Base-by-base conservation (phyloP, 345 rosid genomes). In the Brassica cretica region DNA sequence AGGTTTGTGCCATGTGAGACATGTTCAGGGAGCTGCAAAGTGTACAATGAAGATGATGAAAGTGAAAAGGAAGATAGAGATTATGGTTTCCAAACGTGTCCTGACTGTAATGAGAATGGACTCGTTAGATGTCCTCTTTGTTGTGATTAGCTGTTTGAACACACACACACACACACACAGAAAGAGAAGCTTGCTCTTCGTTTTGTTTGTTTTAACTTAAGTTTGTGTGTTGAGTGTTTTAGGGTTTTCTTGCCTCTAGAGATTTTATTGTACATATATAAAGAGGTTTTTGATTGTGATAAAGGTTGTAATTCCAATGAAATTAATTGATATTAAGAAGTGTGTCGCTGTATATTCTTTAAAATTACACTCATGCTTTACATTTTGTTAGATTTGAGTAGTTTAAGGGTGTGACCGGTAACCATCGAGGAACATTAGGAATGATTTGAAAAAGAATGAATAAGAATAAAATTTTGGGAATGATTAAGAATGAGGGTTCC, bases 91-190 rank as follows among this genome's bases (percentile, higher is more conserved):
- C 90, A 86, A 78, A 84, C 92, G 25, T 93, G 98, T 70, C 89
- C 93, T 16, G 89, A 88, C 82, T 96, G 98, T 75, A 91, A 96
- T 82, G 99, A 96, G 76, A 96, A 96, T 81, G 98, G 99, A 33
- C 84, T 96, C 27, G 80, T 87, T 29, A 86, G 94, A n/a, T 96
- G 98, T 53, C 96, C 94, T 65, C 85, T 96, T 75, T 94, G 94
- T 80, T 82, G 81, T 77, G 49, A 70, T 70, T 80, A 74, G 79
- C 12, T 30, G 74, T 51, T 49, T 79, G 77, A 78, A 46, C 60
- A 70, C 10, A 59, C 24, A 33, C 30, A 74, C 30, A 74, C 30
- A 71, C 8, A 51, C 8, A 21, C 24, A 21, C 2, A 51, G 3
- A 62, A 18, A 4, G 16, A 8, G 10, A 35, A 25, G 63, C 46